Evolutionary conservation across 108 stramenopile genomes (phyloP), one percentile per base, ranked within the genome.

Genomic region (Nitzschia sp.): DNA sequence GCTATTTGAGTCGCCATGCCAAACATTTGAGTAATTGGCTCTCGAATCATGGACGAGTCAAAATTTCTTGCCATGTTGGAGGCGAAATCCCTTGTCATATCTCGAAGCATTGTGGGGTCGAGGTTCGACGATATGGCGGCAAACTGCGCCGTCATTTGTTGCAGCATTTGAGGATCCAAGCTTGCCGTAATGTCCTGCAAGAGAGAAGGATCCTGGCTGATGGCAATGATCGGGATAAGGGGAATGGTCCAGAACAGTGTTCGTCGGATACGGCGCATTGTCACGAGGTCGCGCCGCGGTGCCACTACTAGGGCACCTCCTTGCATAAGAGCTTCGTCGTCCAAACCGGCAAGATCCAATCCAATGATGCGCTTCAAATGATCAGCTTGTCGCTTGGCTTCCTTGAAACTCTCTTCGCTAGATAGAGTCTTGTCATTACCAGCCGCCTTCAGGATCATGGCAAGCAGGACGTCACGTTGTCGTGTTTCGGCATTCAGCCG

Each of bases 321-420:
- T 27, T 26, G 6, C 36, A 59, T n/a, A 26, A 62, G n/a, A n/a
- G 42, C 2, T 5, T n/a, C 61, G 13, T 62, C 33, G 13, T 70
- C 69, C 36, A 71, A 66, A 42, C 76, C 76, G 2, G 76, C 76
- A 32, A 70, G 47, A 38, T 77, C 64, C 25, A 71, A 46, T 46
- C 64, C 70, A 49, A 65, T 21, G 9, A 74, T 38, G 32, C 74
- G 74, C 23, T 61, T 30, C 38, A 68, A 36, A n/a, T 35, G 60
- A n/a, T 68, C 66, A 54, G 68, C 31, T n/a, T 75, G 27, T 25
- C 26, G 31, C 36, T 65, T 24, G 11, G 74, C 74, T 32, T 63
- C 48, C 23, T 75, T 54, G 45, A 75, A 15, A 25, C 47, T 9
- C 25, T 2, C 38, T 35, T 63, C 35, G 1, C 46, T 34, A 18